Percentiles rank a stretch among this genome's conserved stretches.
Conservation (phyloP, 192 early-diverging fungal genomes). For the Coemansia furcata region DNA sequence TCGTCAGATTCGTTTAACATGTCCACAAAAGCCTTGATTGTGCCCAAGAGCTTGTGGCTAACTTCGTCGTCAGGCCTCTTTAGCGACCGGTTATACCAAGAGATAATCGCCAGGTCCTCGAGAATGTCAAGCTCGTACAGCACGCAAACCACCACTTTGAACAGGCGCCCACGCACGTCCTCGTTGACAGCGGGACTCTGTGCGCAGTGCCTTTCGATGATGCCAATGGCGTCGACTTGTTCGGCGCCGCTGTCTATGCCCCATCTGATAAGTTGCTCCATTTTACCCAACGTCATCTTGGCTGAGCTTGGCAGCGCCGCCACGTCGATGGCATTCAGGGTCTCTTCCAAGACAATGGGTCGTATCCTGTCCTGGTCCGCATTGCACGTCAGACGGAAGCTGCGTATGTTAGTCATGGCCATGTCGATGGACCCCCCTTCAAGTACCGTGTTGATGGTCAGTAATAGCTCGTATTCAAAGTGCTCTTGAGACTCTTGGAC, state of each 20-base stretch:
- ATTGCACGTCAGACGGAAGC: conserved; percentile 83
- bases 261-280: conserved; percentile 68
- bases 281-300: conserved; percentile 55
- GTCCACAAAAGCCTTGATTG: conserved; percentile 63
- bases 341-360: conserved; percentile 65
- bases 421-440: conserved; percentile 75
- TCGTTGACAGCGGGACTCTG: conserved; percentile 22
- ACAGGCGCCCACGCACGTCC: conserved; percentile 52
- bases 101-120: conserved; percentile 75
- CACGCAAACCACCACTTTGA: conserved; percentile 59
- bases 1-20: conserved; percentile 75
- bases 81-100: conserved; percentile 65
- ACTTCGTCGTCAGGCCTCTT: conserved; percentile 43
- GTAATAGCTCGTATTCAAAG: conserved; percentile 64
- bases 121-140: conserved; percentile 81
- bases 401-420: conserved; percentile 81
- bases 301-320: conserved; percentile 44
- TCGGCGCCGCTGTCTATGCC: conserved; percentile 67
- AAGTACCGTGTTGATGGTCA: conserved; percentile 82
- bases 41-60: conserved; percentile 50
- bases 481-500: conserved; percentile 55
- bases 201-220: conserved; percentile 56
- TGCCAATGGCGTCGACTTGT: conserved; percentile 67
- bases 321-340: conserved; percentile 64
- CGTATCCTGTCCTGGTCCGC: conserved; percentile 78